Base-by-base conservation (phyloP, 805 yeast species). In the Pichia californica region DNA sequence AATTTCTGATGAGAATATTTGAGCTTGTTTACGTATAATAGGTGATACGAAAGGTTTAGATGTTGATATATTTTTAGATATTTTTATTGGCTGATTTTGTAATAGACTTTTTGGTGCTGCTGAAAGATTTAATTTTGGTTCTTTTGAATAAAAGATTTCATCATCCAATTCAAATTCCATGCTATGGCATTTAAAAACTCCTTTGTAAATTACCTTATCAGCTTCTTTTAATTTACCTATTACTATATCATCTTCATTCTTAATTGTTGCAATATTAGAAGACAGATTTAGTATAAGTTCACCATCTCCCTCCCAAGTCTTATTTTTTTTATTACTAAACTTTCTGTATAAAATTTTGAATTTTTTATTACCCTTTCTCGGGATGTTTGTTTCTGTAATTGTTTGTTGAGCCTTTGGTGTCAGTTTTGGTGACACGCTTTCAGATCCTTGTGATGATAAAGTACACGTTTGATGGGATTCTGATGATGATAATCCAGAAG, bases 281-380 rank as follows among this genome's bases (percentile, higher is more conserved):
- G 29, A 19, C 4, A 19, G 15, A n/a, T 61, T 55, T 2, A 71
- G 57, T 0, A 63, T 52, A 14, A 83, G 64, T 28, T 65, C 62
- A 0, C 96, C 98, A 64, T 93, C 98, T 2, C 95, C 95, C 43
- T 87, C 94, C 99, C 99, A 93, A 0, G 88, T 80, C 58, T 89
- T 89, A 60, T 88, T 79, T 68, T 91, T 88, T 63, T 84, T 87
- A 27, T 66, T 70, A 0, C 91, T 69, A 33, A 71, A 70, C 59
- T 87, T 88, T 28, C 99, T 67, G 73, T 82, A 84, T 51, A 85
- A 72, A 6, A 79, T 76, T 20, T 56, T 49, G 50, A 55, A 66
- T 9, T 7, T 7, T 23, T 23, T 23, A 23, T 7, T 23, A 23
- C n/a, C n/a, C n/a, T n/a, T n/a, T n/a, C n/a, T n/a, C n/a, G n/a